phyloP scores from a whole-genome alignment of 208 protist genomes.

The Leptomonas pyrrhocoris region DNA sequence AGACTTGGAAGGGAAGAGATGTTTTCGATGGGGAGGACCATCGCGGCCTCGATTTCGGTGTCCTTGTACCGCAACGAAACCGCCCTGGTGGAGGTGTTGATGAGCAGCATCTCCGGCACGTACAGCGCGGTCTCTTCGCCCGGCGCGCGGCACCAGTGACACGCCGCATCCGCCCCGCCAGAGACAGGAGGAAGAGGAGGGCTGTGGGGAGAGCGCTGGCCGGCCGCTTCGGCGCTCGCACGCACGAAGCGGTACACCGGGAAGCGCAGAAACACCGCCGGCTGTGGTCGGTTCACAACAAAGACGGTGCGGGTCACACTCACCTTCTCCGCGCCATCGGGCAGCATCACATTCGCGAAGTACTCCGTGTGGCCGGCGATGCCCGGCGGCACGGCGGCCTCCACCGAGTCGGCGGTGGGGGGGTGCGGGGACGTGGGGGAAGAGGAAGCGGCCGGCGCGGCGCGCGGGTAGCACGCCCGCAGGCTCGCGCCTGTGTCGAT shows the following conservation, averaged over 20 bases:
- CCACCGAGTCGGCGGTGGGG: not conserved
- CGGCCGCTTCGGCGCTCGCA: not conserved
- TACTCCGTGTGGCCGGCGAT: conserved; percentile 49
- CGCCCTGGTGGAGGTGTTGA: conserved; percentile 31
- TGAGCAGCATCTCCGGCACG: conserved; percentile 41
- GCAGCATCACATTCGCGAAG: conserved; percentile 82
- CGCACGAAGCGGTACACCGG: conserved; percentile 57
- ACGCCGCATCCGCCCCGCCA: not conserved
- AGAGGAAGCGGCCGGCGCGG: not conserved
- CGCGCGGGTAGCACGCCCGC: conserved; percentile 52
- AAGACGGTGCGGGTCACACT: conserved; percentile 63
- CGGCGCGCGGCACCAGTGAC: conserved; percentile 28
- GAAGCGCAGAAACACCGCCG: conserved; percentile 37
- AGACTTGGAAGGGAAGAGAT: conserved; percentile 35
- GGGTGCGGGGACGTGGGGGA: not conserved
- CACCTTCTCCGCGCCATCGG: conserved; percentile 77
- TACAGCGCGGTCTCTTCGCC: conserved; percentile 26
- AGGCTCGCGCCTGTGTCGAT: conserved; percentile 74
- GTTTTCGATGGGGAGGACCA: conserved; percentile 25
- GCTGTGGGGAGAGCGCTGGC: not conserved
- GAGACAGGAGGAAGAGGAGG: not conserved
- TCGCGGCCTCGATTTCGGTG: conserved; percentile 27
- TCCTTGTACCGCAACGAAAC: conserved; percentile 50
- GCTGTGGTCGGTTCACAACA: conserved; percentile 60
- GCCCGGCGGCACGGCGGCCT: conserved; percentile 15